Evolutionary conservation across 768 basidiomycete species (phyloP).

Genomic region (Hysterangium stoloniferum): DNA sequence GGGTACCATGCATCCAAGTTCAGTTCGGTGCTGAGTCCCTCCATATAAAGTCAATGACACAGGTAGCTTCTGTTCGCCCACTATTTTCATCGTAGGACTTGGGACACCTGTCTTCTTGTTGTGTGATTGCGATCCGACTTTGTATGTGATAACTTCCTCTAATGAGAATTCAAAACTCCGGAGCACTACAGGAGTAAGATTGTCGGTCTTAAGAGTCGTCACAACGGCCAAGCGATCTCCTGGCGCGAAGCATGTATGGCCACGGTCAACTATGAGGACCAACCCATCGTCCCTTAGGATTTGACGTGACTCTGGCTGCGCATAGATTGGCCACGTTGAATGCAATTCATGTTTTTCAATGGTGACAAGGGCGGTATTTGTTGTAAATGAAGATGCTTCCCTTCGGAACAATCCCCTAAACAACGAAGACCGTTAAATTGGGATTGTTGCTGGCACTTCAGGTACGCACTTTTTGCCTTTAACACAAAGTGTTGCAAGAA

Average conservation of each 20-base stretch:
- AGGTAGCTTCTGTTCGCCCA: conserved; percentile 66
- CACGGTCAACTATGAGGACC: conserved; percentile 67
- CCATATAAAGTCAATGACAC: conserved; percentile 69
- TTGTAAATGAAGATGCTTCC: conserved; percentile 60
- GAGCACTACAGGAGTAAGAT: conserved; percentile 57
- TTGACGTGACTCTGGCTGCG: conserved; percentile 66
- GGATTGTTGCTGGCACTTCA: not conserved
- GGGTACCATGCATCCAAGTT: conserved; percentile 64
- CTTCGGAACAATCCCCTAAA: conserved; percentile 74
- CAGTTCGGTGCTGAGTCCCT: conserved; percentile 62
- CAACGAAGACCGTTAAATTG: conserved; percentile 5
- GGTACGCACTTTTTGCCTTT: conserved; percentile 71
- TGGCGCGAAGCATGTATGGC: conserved; percentile 76
- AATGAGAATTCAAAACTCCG: conserved; percentile 80
- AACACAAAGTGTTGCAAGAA: conserved; percentile 78
- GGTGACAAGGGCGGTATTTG: conserved; percentile 62
- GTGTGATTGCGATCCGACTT: conserved; percentile 45
- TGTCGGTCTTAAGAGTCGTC: conserved; percentile 68
- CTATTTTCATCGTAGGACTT: conserved; percentile 41
- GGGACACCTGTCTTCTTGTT: conserved; percentile 51
- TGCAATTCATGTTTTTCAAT: conserved; percentile 94
- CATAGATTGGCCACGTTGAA: conserved; percentile 88
- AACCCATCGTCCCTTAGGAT: conserved; percentile 54
- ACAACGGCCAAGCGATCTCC: conserved; percentile 71
- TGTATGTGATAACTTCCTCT: conserved; percentile 69